Evolutionary conservation across 176 grass and related monocot genomes (phyloP).

Genomic region (Cenchrus purpureus): DNA sequence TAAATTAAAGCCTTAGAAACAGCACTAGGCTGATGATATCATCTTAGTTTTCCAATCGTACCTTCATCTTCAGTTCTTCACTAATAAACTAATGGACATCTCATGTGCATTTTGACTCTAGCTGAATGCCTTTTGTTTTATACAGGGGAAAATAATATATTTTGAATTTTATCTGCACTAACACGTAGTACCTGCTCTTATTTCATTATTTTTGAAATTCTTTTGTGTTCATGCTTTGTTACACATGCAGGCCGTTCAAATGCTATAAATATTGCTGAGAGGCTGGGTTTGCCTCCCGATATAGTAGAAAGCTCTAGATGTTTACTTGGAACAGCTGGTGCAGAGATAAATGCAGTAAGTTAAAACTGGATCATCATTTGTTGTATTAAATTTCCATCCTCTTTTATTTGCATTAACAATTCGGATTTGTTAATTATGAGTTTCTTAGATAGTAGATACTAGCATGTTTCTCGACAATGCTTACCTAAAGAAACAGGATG

Average conservation of each 20-base stretch:
- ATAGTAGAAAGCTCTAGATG: conserved; percentile 53
- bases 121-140: conserved; percentile 26
- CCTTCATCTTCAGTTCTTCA: too few species aligned
- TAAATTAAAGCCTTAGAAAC: background rate
- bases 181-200: conserved; percentile 1
- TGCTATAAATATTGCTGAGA: conserved; percentile 79
- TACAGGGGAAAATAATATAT: background rate
- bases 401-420: conserved; percentile 12
- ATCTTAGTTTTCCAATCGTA: background rate
- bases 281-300: conserved; percentile 59
- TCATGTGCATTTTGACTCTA: too few species aligned
- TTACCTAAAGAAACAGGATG: conserved; percentile 17
- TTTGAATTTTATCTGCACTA: conserved; percentile 21
- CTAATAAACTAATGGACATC: too few species aligned
- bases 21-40: background rate
- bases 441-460: background rate
- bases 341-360: conserved; percentile 72
- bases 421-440: background rate
- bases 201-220: conserved; percentile 38
- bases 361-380: conserved; percentile 5
- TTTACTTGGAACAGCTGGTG: conserved; percentile 73
- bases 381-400: background rate
- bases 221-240: conserved; percentile 32
- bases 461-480: background rate
- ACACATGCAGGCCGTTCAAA: conserved; percentile 71